phyloP scores from a whole-genome alignment of 805 yeast species.

The Candida arabinofermentans region DNA sequence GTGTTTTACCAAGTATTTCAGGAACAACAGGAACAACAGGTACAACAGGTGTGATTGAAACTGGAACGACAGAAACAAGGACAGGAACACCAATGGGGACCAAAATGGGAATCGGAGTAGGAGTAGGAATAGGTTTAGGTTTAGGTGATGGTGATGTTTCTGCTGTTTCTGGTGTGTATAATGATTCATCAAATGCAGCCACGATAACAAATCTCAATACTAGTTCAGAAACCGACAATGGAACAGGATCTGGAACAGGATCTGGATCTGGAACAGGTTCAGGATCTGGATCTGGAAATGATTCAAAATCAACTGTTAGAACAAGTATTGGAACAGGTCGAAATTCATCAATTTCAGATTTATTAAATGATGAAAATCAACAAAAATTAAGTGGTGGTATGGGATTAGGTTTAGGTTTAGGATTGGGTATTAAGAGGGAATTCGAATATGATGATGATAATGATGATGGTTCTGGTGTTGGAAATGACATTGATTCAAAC shows the following conservation, averaged over 20 bases:
- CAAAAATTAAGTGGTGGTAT: constrained; percentile 4
- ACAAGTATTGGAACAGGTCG: constrained; percentile 16
- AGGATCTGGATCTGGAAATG: neutral
- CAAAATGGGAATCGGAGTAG: too few relatives aligned
- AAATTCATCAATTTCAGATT: constrained; percentile 25
- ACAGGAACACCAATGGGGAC: too few relatives aligned
- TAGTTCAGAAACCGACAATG: constrained; percentile 2
- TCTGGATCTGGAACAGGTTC: neutral
- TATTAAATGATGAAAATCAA: constrained; percentile 20
- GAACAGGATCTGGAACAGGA: neutral
- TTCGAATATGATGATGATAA: neutral
- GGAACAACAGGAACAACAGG: too few relatives aligned
- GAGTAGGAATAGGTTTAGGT: too few relatives aligned
- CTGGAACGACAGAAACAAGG: too few relatives aligned
- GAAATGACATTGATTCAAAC: neutral
- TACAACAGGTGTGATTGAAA: too few relatives aligned
- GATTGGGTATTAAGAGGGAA: neutral
- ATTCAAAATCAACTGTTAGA: neutral
- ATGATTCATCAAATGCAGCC: constrained; percentile 21
- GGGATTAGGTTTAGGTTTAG: neutral
- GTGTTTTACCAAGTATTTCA: too few relatives aligned
- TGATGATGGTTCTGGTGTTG: neutral
- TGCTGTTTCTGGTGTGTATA: too few relatives aligned
- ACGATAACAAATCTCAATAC: constrained; percentile 9
- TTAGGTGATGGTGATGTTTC: too few relatives aligned